Evolutionary conservation across 352 stramenopile genomes (phyloP), one percentile per base, ranked within the genome.

Genomic region (Phytophthora tentaculata): DNA sequence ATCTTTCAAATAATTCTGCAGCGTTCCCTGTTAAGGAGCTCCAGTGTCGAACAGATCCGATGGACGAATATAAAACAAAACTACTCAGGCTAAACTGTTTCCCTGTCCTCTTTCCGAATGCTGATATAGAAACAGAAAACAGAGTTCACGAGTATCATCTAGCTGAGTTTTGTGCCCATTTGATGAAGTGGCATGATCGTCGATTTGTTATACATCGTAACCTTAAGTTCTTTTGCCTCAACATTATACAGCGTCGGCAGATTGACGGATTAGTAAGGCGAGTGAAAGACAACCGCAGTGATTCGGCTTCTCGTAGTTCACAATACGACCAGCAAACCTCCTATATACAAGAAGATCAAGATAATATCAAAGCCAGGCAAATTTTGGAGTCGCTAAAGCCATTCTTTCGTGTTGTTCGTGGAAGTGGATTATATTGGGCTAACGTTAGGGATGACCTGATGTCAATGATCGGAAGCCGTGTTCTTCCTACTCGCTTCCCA

Each of bases 51-150:
- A 37, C 29, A 2, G 14, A 44, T 19, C 14, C 47, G 12, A 53
- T 53, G 4, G n/a, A 56, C 4, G 50, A 45, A 28, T 56, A 32
- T 19, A 45, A 41, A 24, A 56, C 50, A 1, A 45, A 56, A n/a
- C 3, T 45, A 2, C 2, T 45, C 8, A 56, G 44, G 50, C 50
- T 45, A 45, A 29, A 29, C 26, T 56, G 28, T n/a, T 56, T 56
- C 45, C 26, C 50, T 29, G 45, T 28, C 2, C 28, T 56, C 6
- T 56, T 56, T 16, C 50, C n/a, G 8, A 20, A 56, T 13, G n/a
- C 28, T 1, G 2, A 19, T 19, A 17, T 56, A 19, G 28, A 43
- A 2, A 16, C 17, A 14, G 50, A 56, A 45, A n/a, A 28, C 7
- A 14, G 28, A 19, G 0, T 45, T 1, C 50, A 56, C 4, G 50